Conservation (phyloP, 176 grass and related monocot genomes). For the Carex cristatella region DNA sequence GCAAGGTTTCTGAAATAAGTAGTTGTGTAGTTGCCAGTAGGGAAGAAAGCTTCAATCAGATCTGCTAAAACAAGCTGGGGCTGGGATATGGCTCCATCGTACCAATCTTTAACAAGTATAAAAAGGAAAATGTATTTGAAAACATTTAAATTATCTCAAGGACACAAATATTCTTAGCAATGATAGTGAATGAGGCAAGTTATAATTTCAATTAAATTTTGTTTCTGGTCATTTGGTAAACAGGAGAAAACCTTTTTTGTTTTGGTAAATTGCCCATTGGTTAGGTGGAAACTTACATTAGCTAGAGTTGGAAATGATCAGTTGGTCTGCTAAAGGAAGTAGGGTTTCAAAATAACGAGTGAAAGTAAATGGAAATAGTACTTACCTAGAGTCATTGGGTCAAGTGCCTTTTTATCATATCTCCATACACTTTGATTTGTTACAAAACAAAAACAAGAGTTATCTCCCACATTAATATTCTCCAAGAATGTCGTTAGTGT, state of each 20-base stretch:
- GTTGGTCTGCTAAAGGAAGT: background rate
- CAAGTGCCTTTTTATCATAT: conserved; percentile 70
- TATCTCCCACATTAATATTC: conserved; percentile 48
- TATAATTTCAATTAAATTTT: background rate
- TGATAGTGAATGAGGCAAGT: background rate
- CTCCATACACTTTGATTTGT: conserved; percentile 77
- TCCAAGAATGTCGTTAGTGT: conserved; percentile 78
- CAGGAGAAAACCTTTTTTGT: background rate
- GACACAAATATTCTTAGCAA: background rate
- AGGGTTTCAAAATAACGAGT: background rate
- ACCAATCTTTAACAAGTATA: conserved; percentile 62
- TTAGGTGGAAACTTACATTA: background rate
- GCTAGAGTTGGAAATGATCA: background rate
- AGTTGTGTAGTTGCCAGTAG: conserved; percentile 66
- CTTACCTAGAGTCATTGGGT: conserved; percentile 55
- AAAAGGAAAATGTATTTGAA: conserved; percentile 20
- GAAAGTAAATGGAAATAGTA: conserved; percentile 21
- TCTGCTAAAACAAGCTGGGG: conserved; percentile 89
- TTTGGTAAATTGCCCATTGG: too few species aligned
- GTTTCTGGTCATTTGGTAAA: background rate
- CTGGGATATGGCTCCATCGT: conserved; percentile 85
- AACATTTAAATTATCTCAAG: conserved; percentile 10
- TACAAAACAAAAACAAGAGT: conserved; percentile 68
- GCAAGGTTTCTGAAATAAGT: conserved; percentile 86
- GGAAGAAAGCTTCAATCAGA: conserved; percentile 80